Evolutionary conservation across 1,139 yeast genomes (phyloP).

Genomic region (Chernovozyma aurita): DNA sequence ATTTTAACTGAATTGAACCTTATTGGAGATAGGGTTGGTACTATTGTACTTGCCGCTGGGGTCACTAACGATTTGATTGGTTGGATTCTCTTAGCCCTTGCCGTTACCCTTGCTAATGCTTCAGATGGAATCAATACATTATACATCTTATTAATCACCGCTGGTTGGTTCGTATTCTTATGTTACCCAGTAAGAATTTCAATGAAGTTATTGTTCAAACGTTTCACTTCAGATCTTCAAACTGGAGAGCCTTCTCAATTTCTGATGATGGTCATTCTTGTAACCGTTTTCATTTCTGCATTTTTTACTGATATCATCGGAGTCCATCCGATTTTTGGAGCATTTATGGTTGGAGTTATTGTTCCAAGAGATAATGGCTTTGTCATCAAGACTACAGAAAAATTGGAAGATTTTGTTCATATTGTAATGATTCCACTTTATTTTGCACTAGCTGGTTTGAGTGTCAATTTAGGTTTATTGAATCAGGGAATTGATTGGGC

Average conservation of each 20-base stretch:
- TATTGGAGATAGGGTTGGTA: constrained; percentile 69
- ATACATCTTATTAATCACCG: constrained; percentile 58
- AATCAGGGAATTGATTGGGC: constrained; percentile 72
- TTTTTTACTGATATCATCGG: constrained; percentile 80
- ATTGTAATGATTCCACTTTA: constrained; percentile 69
- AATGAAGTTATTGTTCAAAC: constrained; percentile 38
- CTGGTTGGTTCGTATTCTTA: constrained; percentile 64
- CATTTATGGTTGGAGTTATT: constrained; percentile 70
- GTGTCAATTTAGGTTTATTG: constrained; percentile 60
- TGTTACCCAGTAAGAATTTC: constrained; percentile 51
- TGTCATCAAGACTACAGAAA: constrained; percentile 62
- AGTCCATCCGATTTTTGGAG: constrained; percentile 79
- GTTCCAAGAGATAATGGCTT: constrained; percentile 77
- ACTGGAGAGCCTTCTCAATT: constrained; percentile 61
- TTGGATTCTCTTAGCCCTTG: constrained; percentile 73
- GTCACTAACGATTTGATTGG: constrained; percentile 77
- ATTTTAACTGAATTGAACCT: constrained; percentile 68
- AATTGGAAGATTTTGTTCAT: constrained; percentile 72
- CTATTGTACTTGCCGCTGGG: constrained; percentile 78
- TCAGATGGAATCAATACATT: constrained; percentile 64
- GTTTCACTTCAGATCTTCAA: constrained; percentile 45
- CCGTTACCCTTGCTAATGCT: constrained; percentile 71
- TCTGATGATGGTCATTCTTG: constrained; percentile 52
- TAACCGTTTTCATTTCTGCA: constrained; percentile 59
- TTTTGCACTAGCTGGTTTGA: constrained; percentile 74